These are phyloP conservation scores for Fusarium pseudocircinatum DNA, from an alignment of 2,329 filamentous ascomycete species.

Conservation along the genomic window DNA sequence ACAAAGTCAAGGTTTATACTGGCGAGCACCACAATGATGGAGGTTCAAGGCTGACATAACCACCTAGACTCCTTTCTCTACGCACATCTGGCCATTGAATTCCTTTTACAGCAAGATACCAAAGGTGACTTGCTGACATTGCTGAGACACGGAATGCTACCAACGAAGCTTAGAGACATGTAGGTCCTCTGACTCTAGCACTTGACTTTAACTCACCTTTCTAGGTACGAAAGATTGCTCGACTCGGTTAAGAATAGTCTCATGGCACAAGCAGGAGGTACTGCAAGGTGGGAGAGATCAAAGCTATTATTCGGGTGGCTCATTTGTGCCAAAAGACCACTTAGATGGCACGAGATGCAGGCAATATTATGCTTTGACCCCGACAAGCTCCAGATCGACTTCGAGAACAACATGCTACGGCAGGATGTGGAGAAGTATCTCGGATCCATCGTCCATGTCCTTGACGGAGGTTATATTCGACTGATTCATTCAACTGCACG, in stretches of 20 bases:
- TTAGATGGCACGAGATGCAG: conserved; percentile 6
- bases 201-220: rapidly evolving
- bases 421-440: conserved; percentile 2
- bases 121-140: rapidly evolving
- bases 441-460: neutral
- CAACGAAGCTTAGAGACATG: neutral
- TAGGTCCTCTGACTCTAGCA: rapidly evolving
- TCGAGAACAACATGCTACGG: neutral
- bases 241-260: neutral
- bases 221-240: neutral
- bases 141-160: neutral
- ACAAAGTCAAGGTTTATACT: neutral
- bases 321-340: neutral
- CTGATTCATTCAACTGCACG: neutral
- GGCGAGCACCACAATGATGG: no score
- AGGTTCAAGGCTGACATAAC: no score
- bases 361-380: neutral
- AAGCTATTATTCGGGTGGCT: neutral
- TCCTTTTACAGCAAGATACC: neutral
- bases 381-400: rapidly evolving
- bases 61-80: neutral
- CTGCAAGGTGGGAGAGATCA: neutral
- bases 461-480: neutral
- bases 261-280: rapidly evolving
- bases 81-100: neutral